Percentiles rank a stretch among this genome's conserved stretches.
phyloP scores from a whole-genome alignment of 805 yeast genomes.

The Zygotorulaspora danielsina region DNA sequence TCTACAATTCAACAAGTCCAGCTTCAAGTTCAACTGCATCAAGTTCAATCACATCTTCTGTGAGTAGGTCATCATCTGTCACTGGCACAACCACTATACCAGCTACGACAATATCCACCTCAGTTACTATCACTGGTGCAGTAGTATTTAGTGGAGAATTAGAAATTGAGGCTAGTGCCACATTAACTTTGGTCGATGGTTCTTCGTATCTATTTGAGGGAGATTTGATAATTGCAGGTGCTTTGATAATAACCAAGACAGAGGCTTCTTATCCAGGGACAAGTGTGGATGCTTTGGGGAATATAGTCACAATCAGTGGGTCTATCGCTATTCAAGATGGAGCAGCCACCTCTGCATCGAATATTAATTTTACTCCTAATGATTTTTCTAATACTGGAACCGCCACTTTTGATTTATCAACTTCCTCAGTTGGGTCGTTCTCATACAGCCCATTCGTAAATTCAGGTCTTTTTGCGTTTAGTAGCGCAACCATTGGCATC shows the following conservation, averaged over 20 bases:
- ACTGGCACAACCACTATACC: slow-evolving; percentile 1
- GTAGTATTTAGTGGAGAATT: slow-evolving; percentile 2
- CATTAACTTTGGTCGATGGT: slow-evolving; percentile 2
- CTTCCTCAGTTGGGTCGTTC: background rate
- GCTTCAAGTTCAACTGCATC: slow-evolving; percentile 9
- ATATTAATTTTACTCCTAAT: background rate
- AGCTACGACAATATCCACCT: slow-evolving; percentile 1
- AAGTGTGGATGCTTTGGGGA: background rate
- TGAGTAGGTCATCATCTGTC: background rate
- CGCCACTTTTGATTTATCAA: slow-evolving; percentile 1
- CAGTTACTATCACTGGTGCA: slow-evolving; percentile 1
- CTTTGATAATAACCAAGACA: background rate
- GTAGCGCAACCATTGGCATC: background rate
- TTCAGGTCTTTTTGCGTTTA: slow-evolving; percentile 3
- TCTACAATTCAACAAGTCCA: background rate
- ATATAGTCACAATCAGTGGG: background rate
- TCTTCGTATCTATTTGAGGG: background rate
- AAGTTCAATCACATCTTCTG: slow-evolving; percentile 2
- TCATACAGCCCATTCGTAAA: slow-evolving; percentile 1
- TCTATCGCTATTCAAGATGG: slow-evolving; percentile 1
- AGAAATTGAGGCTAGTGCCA: slow-evolving; percentile 3
- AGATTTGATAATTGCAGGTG: slow-evolving; percentile 1
- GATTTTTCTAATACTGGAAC: slow-evolving; percentile 1
- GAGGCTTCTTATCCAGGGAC: slow-evolving; percentile 4
- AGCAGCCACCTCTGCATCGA: slow-evolving; percentile 5